Conservation (phyloP, 148 eudicot genomes). For the Rhododendron ovatum region DNA sequence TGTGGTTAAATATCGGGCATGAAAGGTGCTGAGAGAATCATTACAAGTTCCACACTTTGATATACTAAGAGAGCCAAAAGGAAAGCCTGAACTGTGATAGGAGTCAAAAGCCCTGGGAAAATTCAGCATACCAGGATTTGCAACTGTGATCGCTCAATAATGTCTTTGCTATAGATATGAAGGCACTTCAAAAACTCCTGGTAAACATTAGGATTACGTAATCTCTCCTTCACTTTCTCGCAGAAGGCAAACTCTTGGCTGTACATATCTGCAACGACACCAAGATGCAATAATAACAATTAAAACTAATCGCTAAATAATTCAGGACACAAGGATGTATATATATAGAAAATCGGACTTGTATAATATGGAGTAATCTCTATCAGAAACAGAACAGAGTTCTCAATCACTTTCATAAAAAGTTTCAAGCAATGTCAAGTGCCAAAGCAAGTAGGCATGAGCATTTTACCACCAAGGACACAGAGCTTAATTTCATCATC, state of each 20-base stretch:
- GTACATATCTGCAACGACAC: slow-evolving; percentile 30
- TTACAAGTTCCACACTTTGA: background rate
- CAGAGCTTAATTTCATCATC: no score
- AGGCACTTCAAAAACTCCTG: slow-evolving; percentile 42
- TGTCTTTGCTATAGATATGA: slow-evolving; percentile 25
- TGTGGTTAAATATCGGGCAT: background rate
- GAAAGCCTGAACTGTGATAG: background rate
- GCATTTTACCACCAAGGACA: background rate
- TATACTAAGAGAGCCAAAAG: background rate
- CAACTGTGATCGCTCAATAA: slow-evolving; percentile 28
- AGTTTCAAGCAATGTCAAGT: background rate
- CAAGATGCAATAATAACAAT: background rate
- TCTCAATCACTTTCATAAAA: background rate
- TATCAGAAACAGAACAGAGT: background rate
- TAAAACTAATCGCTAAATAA: background rate
- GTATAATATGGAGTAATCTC: background rate
- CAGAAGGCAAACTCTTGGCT: slow-evolving; percentile 32
- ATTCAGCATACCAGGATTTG: slow-evolving; percentile 27
- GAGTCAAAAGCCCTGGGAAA: background rate
- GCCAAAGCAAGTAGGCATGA: background rate
- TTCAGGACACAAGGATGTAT: background rate
- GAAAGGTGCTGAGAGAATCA: background rate
- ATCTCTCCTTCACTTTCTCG: slow-evolving; percentile 48
- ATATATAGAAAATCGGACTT: background rate
- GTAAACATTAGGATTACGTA: slow-evolving; percentile 26